Evolutionary conservation across 148 eudicot species (phyloP).

Genomic region (Chenopodium suecicum): DNA sequence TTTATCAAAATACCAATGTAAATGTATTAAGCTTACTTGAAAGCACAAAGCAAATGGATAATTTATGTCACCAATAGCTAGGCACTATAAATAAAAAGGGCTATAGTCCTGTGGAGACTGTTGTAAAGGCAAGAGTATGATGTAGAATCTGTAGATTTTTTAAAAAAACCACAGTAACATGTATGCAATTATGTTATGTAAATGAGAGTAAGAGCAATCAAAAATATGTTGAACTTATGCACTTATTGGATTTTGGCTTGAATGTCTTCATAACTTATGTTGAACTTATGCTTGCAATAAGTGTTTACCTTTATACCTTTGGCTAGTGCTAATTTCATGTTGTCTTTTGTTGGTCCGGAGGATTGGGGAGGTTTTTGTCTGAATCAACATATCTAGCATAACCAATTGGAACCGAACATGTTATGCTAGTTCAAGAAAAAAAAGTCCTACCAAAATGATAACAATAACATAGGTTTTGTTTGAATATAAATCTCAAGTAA

Average conservation of each 20-base stretch:
- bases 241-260: too few relatives aligned
- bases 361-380: too few relatives aligned
- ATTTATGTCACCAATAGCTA: constrained; percentile 10
- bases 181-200: background rate
- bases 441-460: too few relatives aligned
- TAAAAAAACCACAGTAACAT: too few relatives aligned
- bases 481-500: too few relatives aligned
- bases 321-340: background rate
- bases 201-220: background rate
- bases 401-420: too few relatives aligned
- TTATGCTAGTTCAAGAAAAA: too few relatives aligned
- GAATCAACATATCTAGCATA: too few relatives aligned
- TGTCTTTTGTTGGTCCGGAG: background rate
- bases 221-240: background rate
- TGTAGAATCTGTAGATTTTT: too few relatives aligned
- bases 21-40: constrained; percentile 11
- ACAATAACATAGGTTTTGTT: too few relatives aligned
- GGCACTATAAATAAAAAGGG: background rate
- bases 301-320: background rate
- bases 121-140: too few relatives aligned
- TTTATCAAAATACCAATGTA: background rate
- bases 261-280: background rate
- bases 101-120: too few relatives aligned
- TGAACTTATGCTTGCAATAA: background rate
- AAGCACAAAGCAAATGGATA: constrained; percentile 9